Evolutionary conservation across 169 alveolate genomes (phyloP), one percentile per base, ranked within the genome.

Genomic region (Plasmodium chabaudi): DNA sequence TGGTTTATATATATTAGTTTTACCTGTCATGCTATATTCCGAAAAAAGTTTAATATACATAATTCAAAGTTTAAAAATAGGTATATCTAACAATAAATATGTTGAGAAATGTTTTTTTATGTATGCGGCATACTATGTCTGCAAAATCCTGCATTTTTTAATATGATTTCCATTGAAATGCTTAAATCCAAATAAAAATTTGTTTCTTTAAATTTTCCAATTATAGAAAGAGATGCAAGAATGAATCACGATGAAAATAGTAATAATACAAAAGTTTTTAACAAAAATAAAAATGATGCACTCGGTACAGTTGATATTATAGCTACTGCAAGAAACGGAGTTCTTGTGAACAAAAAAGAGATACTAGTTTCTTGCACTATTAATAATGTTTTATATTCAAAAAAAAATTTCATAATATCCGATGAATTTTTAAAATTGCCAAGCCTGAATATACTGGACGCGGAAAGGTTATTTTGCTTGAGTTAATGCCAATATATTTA

Each of bases 11-110:
- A 86, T 86, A 59, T 44, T 86, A 55, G 91, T 86, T 13, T 42
- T 86, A 9, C 91, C 91, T 51, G 55, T 86, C n/a, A 86, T 86
- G 91, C 59, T 86, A 51, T 86, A 86, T 53, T 68, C 91, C 15
- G 91, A 86, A 55, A 86, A 86, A 56, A 86, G 91, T 39, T 27
- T 86, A 21, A 86, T 86, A 69, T 86, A 86, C 67, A 70, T 86
- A 27, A 86, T 86, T 21, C 91, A 86, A 64, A 86, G 91, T 49
- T 68, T 86, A 42, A 86, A 61, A 47, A 86, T 86, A 86, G 91
- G 91, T 86, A 72, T 39, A 61, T 27, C 34, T 27, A 56, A 25
- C 13, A 53, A 34, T n/a, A 70, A 47, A 17, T 51, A 3, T 15
- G 59, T 51, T 51, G 59, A 15, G 59, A 15, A 51, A 2, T 12